Evolutionary conservation across 208 protist species (phyloP), one percentile per base, ranked within the genome.

Genomic region (Trypanosoma lewisi): DNA sequence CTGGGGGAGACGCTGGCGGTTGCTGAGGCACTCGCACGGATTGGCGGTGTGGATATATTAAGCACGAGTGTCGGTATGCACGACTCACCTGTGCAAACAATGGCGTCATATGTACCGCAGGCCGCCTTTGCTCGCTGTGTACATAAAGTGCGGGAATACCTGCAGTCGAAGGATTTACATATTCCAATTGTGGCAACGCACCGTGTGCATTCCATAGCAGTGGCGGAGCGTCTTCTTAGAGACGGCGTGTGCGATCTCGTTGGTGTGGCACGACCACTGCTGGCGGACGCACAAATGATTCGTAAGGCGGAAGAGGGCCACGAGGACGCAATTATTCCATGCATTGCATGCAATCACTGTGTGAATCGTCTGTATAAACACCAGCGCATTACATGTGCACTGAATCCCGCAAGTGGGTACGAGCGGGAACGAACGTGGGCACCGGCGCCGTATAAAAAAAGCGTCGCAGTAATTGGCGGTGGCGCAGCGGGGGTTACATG

Each of bases 11-110:
- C 92, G 31, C 75, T 94, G 4, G 23, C 58, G 28, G 60, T 92
- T 1, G 93, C 89, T 4, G 79, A 96, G 74, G 79, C 59, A 12
- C 48, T 97, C 25, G 87, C 84, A 25, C 66, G 67, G 33, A 83
- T 84, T 56, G 93, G 93, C 17, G 85, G 76, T 39, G 78, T 92
- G 30, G 79, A 96, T 60, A 52, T 98, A 33, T 64, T 98, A 36
- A 98, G 97, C 82, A 98, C 94, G 4, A 96, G 92, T 63, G 93
- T 98, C 17, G 94, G 94, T 37, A 97, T 97, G 96, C 93, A 97
- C 77, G 96, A 98, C 73, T 95, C 96, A 25, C 87, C 91, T 21
- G 85, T 98, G 25, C 94, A 96, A 61, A 98, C 94, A 33, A 77
- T 97, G 41, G 92, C 91, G 12, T 93, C 92, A 4, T 89, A 77